Evolutionary conservation across 2,329 filamentous ascomycete genomes (phyloP).

Genomic region (Pseudogymnoascus sp.): DNA sequence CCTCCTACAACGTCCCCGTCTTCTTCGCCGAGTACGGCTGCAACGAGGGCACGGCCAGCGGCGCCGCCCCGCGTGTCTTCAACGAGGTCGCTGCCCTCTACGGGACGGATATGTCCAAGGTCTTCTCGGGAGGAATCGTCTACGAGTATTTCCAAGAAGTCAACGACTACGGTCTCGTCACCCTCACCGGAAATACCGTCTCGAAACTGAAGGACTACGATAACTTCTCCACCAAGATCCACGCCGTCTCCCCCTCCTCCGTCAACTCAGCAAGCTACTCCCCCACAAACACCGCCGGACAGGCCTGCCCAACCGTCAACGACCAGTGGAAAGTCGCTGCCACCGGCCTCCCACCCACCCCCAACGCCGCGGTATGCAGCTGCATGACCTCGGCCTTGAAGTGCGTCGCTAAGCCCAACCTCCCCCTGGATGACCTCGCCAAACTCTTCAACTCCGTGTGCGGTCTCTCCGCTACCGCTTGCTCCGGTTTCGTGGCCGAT

Average conservation of each 20-base stretch:
- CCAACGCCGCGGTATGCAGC: slow-evolving; percentile 66
- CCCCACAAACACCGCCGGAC: slow-evolving; percentile 31
- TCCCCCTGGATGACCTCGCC: slow-evolving; percentile 50
- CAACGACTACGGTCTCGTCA: slow-evolving; percentile 63
- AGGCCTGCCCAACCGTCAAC: slow-evolving; percentile 22
- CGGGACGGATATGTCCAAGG: slow-evolving; percentile 66
- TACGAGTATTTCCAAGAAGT: slow-evolving; percentile 94
- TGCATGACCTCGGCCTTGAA: slow-evolving; percentile 72
- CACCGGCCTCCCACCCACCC: slow-evolving; percentile 65
- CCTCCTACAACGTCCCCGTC: slow-evolving; percentile 78
- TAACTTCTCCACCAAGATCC: slow-evolving; percentile 46
- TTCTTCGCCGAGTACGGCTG: slow-evolving; percentile 99
- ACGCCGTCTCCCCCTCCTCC: slow-evolving; percentile 47
- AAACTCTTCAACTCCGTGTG: slow-evolving; percentile 50
- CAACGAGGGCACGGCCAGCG: slow-evolving; percentile 50
- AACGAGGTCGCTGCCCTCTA: slow-evolving; percentile 78
- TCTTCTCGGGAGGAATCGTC: slow-evolving; percentile 92
- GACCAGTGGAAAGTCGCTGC: slow-evolving; percentile 37
- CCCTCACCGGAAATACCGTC: slow-evolving; percentile 42
- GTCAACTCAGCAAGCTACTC: slow-evolving; percentile 57
- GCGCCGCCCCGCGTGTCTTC: slow-evolving; percentile 55
- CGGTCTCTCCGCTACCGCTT: slow-evolving; percentile 40
- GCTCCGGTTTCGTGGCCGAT: slow-evolving; percentile 35
- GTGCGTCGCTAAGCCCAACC: slow-evolving; percentile 55
- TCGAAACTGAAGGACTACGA: slow-evolving; percentile 59